Evolutionary conservation across 2,329 filamentous ascomycete genomes (phyloP), one percentile per base, ranked within the genome.

Genomic region (Fusarium floridanum): DNA sequence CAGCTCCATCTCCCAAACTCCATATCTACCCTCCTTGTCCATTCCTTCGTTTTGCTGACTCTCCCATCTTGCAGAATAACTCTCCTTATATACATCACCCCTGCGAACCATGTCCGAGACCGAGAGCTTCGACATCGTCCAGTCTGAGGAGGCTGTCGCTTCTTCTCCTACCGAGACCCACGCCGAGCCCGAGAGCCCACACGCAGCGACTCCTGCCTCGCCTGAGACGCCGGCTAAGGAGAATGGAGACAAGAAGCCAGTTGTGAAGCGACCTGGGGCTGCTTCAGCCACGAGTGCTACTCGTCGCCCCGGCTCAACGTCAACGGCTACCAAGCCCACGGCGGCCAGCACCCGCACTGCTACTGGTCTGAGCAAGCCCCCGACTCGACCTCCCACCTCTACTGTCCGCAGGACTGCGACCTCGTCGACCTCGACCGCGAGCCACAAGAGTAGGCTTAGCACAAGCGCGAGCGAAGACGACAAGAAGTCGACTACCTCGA

Each of bases 381-480:
- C 86, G 2, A 86, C 86, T 22, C 86, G 87, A 3, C 84, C 87
- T 48, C 82, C 86, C n/a, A 76, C 80, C 45, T 83, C 82, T 62
- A 77, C 76, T 73, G 76, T 81, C 72, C 77, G 81, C 70, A 78
- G 81, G 37, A 76, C 82, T 55, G 76, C 80, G 7, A 81, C 82
- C 17, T 77, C 83, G 16, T 75, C 84, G 10, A 81, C 84, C 39
- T 81, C 85, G 5, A 76, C 81, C n/a, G 77, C 83, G 43, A 83
- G 79, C 71, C 87, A 88, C 78, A 84, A 82, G 72, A 84, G 86
- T 56, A 85, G 85, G n/a, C 82, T 86, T 39, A 86, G 84, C 61
- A 82, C 86, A 62, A 88, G 87, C 69, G 83, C 85, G 61, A 87
- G 86, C 65, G 87, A 88, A 70, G 87, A 88, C 74, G 87, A 88